phyloP scores from a whole-genome alignment of 1,284 basidiomycete genomes.

The Phylloporus gajari region DNA sequence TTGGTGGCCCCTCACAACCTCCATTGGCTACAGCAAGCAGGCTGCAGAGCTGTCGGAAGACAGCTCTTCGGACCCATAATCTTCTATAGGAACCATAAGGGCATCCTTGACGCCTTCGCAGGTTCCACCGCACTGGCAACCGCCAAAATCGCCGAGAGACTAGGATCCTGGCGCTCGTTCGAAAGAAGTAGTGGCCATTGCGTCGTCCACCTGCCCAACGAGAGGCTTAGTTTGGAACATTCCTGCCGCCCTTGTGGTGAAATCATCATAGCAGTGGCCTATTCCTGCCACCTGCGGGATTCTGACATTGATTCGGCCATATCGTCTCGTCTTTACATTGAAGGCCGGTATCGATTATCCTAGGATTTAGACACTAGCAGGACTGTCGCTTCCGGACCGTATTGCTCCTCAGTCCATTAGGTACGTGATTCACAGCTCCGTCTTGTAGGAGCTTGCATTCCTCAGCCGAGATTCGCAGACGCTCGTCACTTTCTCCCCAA shows the following conservation, averaged over 20 bases:
- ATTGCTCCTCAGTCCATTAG: not conserved
- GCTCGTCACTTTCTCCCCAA: not conserved
- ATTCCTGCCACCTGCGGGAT: not conserved
- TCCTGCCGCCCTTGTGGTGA: too few species aligned
- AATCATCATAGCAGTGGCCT: too few species aligned
- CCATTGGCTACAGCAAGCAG: not conserved
- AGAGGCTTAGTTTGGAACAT: not conserved
- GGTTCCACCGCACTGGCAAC: not conserved
- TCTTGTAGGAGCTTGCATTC: not conserved
- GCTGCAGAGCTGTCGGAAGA: not conserved
- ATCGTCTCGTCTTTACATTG: too few species aligned
- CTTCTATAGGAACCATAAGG: not conserved
- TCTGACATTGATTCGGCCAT: too few species aligned
- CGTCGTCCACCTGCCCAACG: not conserved
- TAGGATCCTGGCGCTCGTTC: not conserved
- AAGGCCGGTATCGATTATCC: too few species aligned
- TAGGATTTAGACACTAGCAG: too few species aligned
- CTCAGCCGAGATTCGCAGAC: not conserved
- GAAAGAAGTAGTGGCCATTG: not conserved
- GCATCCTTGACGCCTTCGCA: not conserved
- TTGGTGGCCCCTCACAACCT: not conserved
- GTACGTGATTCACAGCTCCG: not conserved
- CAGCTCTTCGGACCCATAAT: not conserved
- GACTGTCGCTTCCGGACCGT: too few species aligned
- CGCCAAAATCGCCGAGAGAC: not conserved